Evolutionary conservation across 805 yeast species (phyloP).

Genomic region (Candida chauliodis): DNA sequence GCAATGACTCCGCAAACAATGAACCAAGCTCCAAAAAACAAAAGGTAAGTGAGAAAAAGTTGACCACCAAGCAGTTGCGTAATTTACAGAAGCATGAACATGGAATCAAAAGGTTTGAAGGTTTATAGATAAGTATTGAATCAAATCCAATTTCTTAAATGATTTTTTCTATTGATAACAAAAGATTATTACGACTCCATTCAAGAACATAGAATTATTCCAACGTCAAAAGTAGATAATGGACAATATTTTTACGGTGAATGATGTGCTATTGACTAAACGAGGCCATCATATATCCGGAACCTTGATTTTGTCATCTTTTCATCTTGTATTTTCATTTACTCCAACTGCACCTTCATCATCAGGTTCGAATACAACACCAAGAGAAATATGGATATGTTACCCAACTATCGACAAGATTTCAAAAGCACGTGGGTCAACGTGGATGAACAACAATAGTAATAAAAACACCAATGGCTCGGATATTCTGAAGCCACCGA

Average conservation of each 20-base stretch:
- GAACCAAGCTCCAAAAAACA: conserved; percentile 28
- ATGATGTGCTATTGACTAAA: conserved; percentile 34
- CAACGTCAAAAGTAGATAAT: conserved; percentile 12
- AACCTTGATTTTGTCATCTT: conserved; percentile 31
- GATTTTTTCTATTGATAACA: no score
- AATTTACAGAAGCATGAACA: conserved; percentile 54
- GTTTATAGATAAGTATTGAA: conserved; percentile 28
- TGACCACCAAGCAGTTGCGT: conserved; percentile 43
- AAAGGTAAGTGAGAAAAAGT: conserved; percentile 25
- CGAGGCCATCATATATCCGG: conserved; percentile 37
- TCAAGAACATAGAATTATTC: no score
- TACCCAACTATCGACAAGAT: conserved; percentile 77
- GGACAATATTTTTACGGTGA: conserved; percentile 34
- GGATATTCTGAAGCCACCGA: neutral
- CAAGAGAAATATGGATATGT: conserved; percentile 83
- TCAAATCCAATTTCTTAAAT: neutral
- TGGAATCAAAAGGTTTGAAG: conserved; percentile 66
- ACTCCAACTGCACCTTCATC: no score
- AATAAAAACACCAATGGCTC: conserved; percentile 3
- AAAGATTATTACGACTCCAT: no score
- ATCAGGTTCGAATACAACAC: conserved; percentile 7
- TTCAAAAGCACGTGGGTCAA: conserved; percentile 53
- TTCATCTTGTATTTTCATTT: conserved; percentile 40
- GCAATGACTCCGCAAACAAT: conserved; percentile 14
- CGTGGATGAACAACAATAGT: conserved; percentile 25